phyloP scores from a whole-genome alignment of 2,329 filamentous ascomycete genomes.

The Colletotrichum sansevieriae region DNA sequence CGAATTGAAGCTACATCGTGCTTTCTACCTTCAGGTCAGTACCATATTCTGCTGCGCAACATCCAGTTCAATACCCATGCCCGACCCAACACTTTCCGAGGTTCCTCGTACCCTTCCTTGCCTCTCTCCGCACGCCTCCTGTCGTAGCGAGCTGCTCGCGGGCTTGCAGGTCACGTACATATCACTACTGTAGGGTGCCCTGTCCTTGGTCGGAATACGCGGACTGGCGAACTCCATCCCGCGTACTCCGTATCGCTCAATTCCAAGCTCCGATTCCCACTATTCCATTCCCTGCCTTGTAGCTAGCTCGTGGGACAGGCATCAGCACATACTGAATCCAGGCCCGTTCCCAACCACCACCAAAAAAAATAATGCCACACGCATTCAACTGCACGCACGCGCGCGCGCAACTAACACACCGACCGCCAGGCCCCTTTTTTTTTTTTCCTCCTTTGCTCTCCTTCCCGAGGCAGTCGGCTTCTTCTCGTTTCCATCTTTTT shows the following conservation, averaged over 20 bases:
- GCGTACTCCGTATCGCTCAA: conserved; percentile 26
- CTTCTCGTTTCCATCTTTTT: conserved; percentile 15
- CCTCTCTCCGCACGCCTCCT: background rate
- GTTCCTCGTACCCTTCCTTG: too few relatives aligned
- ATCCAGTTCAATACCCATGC: too few relatives aligned
- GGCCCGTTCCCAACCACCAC: conserved; percentile 35
- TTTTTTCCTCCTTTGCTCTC: background rate
- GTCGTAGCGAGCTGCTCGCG: background rate
- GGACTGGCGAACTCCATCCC: conserved; percentile 31
- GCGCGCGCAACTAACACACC: conserved; percentile 14
- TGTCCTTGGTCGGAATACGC: conserved; percentile 29
- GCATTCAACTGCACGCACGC: background rate
- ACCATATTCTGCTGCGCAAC: background rate
- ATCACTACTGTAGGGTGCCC: conserved; percentile 8
- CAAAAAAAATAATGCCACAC: conserved; percentile 17
- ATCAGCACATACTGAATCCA: background rate
- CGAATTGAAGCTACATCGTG: background rate
- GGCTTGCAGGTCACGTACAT: background rate
- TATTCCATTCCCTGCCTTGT: conserved; percentile 6
- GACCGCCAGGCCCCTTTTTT: background rate
- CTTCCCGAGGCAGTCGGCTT: conserved; percentile 17
- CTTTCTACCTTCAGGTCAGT: background rate
- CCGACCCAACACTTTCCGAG: too few relatives aligned
- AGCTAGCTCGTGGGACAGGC: too few relatives aligned
- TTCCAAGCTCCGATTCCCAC: conserved; percentile 9